Evolutionary conservation across 2,329 filamentous ascomycete species (phyloP), one percentile per base, ranked within the genome.

Genomic region (Didymella sp.): DNA sequence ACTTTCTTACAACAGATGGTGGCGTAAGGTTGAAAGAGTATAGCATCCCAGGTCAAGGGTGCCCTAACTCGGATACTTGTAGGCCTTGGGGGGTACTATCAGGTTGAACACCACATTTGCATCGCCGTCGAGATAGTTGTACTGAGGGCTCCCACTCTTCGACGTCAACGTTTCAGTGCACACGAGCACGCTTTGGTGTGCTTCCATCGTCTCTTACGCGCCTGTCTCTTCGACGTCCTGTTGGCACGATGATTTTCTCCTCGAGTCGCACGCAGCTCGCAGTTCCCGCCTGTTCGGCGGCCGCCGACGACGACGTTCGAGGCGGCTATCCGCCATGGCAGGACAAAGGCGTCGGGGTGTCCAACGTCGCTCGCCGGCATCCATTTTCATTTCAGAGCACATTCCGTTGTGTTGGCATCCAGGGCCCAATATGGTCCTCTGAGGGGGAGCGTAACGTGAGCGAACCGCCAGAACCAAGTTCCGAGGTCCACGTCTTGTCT

Each of bases 281-380:
- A 15, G 28, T 48, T 48, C 27, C 45, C 45, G 51, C 52, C 27
- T 27, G 45, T 17, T 43, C 53, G 47, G 53, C 46, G 53, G 42
- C 46, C 5, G 24, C 47, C 53, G 53, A 45, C 47, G 53, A 45
- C 47, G 53, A 30, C n/a, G 25, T 52, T 35, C 25, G 28, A 38
- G 19, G 8, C 38, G 38, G 38, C 38, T 25, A 37, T 15, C 22
- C 41, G 41, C 21, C 33, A 50, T 49, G 24, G 51, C 25, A 35
- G 27, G 33, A 17, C n/a, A 31, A 13, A 11, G 6, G 24, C 35
- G n/a, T n/a, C 3, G 28, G 28, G 19, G 13, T 9, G 24, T 24
- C 25, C 22, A n/a, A n/a, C 21, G 40, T 19, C 15, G 31, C 30
- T 12, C 13, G 51, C 22, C 2, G 30, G 41, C 40, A 11, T 19